Evolutionary conservation across 2,329 filamentous ascomycete species (phyloP).

Genomic region (Ceratocystis eucalypticola): DNA sequence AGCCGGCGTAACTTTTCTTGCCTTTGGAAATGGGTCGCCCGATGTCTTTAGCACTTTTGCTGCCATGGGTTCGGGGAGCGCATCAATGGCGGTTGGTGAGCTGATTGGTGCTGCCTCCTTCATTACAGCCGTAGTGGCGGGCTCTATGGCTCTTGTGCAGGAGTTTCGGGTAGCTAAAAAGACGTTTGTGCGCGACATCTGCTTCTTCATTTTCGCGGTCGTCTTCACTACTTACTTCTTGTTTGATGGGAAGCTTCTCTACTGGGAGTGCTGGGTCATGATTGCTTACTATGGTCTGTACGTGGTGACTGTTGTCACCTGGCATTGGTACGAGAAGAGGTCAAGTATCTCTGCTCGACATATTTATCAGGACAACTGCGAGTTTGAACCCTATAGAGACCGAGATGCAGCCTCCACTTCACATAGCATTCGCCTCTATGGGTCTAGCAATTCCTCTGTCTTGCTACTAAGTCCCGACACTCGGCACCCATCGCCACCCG

Average conservation of each 20-base stretch:
- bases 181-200: slow-evolving; percentile 81
- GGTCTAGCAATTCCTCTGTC: slow-evolving; percentile 2
- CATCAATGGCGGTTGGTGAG: slow-evolving; percentile 91
- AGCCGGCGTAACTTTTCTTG: slow-evolving; percentile 89
- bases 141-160: slow-evolving; percentile 91
- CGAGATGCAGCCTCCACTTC: slow-evolving; percentile 28
- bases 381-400: slow-evolving; percentile 47
- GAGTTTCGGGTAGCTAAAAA: slow-evolving; percentile 84
- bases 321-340: slow-evolving; percentile 54
- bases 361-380: background rate
- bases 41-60: slow-evolving; percentile 98
- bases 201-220: slow-evolving; percentile 80
- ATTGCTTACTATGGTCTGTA: slow-evolving; percentile 85
- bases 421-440: slow-evolving; percentile 14
- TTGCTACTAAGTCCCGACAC: background rate
- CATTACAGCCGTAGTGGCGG: slow-evolving; percentile 90
- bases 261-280: slow-evolving; percentile 88
- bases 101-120: slow-evolving; percentile 89
- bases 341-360: background rate
- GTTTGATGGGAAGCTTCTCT: slow-evolving; percentile 64
- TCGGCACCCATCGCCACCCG: slow-evolving; percentile 1
- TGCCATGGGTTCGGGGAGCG: slow-evolving; percentile 91
- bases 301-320: slow-evolving; percentile 71
- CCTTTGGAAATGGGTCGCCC: slow-evolving; percentile 93
- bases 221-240: slow-evolving; percentile 79